Conservation (phyloP, 2,329 filamentous ascomycete species). For the Trichoderma sp. region DNA sequence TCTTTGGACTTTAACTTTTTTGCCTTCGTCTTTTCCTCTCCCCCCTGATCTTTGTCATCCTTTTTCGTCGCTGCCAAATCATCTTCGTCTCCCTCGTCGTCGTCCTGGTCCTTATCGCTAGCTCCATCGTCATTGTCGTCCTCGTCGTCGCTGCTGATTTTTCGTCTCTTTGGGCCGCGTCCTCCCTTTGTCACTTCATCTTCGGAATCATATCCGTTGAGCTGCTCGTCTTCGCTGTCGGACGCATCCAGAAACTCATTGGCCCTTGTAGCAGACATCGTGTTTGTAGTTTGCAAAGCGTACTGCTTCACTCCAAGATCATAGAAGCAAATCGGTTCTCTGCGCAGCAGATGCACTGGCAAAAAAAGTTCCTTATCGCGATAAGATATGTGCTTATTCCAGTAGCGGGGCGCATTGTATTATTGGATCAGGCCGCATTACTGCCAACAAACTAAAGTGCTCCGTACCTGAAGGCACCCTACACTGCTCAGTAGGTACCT, state of each 20-base stretch:
- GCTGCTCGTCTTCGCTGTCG: conserved; percentile 61
- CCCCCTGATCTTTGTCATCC: conserved; percentile 28
- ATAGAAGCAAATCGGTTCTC: neutral
- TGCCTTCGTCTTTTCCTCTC: conserved; percentile 27
- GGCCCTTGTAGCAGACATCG: conserved; percentile 68
- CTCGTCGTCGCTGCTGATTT: conserved; percentile 48
- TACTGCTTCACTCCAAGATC: neutral
- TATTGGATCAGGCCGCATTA: neutral
- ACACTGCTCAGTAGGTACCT: neutral
- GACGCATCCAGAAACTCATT: conserved; percentile 69
- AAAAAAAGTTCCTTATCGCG: conserved; percentile 31
- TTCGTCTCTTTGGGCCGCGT: conserved; percentile 64
- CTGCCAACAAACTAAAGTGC: neutral
- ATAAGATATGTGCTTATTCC: conserved; percentile 11
- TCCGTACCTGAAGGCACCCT: neutral
- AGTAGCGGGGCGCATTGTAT: conserved; percentile 13
- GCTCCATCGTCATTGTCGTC: conserved; percentile 36
- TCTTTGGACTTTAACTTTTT: conserved; percentile 36
- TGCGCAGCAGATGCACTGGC: neutral
- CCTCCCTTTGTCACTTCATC: conserved; percentile 68
- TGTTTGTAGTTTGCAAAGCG: neutral
- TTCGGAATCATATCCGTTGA: conserved; percentile 67
- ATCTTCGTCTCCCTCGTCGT: conserved; percentile 34
- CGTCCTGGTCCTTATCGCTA: conserved; percentile 39
- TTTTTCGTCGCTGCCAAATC: conserved; percentile 32